Percentiles rank a stretch among this genome's conserved stretches.
Evolutionary conservation across 1,284 basidiomycete genomes (phyloP).

Genomic region (Cryptococcus amylolentus): DNA sequence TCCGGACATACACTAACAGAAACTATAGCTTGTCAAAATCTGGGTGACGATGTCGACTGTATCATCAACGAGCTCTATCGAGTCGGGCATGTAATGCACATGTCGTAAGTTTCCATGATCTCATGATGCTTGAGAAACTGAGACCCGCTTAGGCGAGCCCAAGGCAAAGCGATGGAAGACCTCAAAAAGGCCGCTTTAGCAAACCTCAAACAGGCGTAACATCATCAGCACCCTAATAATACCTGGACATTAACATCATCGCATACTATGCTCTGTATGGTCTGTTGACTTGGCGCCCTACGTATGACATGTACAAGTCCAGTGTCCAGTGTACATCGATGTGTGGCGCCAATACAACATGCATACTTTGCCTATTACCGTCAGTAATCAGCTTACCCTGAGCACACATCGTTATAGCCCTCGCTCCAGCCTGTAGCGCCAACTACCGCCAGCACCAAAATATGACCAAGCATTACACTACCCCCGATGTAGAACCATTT

Average conservation of each 20-base stretch:
- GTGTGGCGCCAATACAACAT: background rate
- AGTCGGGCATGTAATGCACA: constrained; percentile 32
- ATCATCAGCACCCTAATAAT: too few relatives aligned
- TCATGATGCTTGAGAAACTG: background rate
- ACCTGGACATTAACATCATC: background rate
- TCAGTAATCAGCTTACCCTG: background rate
- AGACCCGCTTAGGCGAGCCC: constrained; percentile 21
- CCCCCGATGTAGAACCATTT: constrained; percentile 63
- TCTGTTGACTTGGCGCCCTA: background rate
- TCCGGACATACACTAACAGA: background rate
- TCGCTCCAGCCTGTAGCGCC: constrained; percentile 66
- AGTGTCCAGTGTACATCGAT: background rate
- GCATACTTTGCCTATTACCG: too few relatives aligned
- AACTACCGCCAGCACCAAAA: constrained; percentile 69
- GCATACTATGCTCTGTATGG: background rate
- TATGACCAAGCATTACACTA: constrained; percentile 69
- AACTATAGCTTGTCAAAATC: constrained; percentile 8
- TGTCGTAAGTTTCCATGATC: constrained; percentile 25
- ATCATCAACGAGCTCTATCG: constrained; percentile 24
- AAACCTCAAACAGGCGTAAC: background rate
- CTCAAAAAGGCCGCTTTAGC: constrained; percentile 24
- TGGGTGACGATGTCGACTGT: constrained; percentile 27
- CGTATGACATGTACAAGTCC: background rate
- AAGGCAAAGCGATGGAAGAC: constrained; percentile 34
- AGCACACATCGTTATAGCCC: constrained; percentile 23